phyloP scores from a whole-genome alignment of 768 basidiomycete genomes.

The Pleurotus tuber-regium region DNA sequence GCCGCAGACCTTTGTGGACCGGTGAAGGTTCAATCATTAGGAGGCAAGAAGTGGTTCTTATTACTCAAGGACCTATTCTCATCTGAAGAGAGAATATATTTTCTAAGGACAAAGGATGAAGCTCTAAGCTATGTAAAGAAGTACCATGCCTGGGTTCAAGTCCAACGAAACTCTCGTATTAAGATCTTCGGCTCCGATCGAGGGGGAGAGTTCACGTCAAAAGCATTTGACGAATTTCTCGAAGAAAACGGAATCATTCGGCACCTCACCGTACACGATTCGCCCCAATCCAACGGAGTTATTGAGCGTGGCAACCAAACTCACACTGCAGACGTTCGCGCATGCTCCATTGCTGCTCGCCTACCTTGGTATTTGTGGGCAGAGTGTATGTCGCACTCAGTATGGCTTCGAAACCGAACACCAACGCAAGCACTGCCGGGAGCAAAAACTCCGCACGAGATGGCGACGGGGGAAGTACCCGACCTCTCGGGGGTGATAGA shows the following conservation, averaged over 20 bases:
- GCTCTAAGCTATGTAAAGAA: too few species aligned
- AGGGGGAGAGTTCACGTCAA: not conserved
- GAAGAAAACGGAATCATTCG: not conserved
- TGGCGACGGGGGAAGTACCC: not conserved
- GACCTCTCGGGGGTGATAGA: constrained; percentile 2
- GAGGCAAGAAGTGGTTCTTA: too few species aligned
- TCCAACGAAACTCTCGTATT: not conserved
- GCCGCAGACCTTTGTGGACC: too few species aligned
- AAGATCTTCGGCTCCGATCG: not conserved
- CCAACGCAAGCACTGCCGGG: not conserved
- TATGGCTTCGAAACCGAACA: not conserved
- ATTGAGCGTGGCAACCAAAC: not conserved
- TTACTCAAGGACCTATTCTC: too few species aligned
- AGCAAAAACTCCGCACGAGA: not conserved
- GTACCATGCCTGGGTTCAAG: too few species aligned
- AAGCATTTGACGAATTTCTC: not conserved
- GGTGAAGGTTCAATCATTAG: too few species aligned
- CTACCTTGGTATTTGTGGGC: too few species aligned
- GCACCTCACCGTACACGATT: not conserved
- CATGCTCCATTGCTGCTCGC: not conserved
- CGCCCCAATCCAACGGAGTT: not conserved
- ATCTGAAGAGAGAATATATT: too few species aligned
- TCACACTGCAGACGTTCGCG: not conserved
- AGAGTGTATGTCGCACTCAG: not conserved
- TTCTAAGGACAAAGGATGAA: too few species aligned